A percentile compares a stretch with the other conserved stretches of the same genome.
Evolutionary conservation across 23 red algal species (phyloP).

Genomic region (Pyropia yezoensis): DNA sequence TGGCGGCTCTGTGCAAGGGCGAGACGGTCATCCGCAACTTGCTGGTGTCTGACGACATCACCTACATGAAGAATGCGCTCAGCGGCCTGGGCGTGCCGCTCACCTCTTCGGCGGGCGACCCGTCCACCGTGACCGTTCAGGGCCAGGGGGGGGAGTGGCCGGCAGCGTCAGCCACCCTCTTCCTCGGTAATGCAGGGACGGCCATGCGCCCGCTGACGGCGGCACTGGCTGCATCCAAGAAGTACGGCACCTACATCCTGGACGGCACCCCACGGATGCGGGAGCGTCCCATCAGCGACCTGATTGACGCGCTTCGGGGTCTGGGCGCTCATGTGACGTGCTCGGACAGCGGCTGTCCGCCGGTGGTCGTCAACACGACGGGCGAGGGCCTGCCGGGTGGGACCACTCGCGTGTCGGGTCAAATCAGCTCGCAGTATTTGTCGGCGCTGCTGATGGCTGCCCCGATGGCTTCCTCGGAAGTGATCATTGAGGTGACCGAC

Average conservation of each 20-base stretch:
- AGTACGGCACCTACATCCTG: constrained; percentile 54
- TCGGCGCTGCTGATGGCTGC: constrained; percentile 89
- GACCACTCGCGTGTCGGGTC: constrained; percentile 59
- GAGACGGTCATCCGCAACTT: constrained; percentile 65
- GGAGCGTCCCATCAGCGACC: constrained; percentile 87
- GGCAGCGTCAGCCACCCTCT: constrained; percentile 33
- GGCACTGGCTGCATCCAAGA: constrained; percentile 33
- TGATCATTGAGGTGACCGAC: constrained; percentile 67
- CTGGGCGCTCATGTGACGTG: constrained; percentile 74
- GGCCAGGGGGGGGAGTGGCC: constrained; percentile 51
- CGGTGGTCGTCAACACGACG: constrained; percentile 44
- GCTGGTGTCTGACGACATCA: constrained; percentile 81
- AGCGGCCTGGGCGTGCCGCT: constrained; percentile 40
- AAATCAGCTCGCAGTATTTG: constrained; percentile 91
- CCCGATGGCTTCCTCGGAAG: constrained; percentile 63
- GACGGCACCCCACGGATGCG: constrained; percentile 90
- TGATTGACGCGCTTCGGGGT: constrained; percentile 74
- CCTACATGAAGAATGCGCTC: constrained; percentile 84
- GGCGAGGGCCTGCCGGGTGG: constrained; percentile 56
- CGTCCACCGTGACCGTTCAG: constrained; percentile 23
- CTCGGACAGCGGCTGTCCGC: constrained; percentile 85
- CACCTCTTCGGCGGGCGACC: constrained; percentile 8
- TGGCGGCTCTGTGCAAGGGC: constrained; percentile 73
- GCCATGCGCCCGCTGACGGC: constrained; percentile 97
- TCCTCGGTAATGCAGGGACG: constrained; percentile 94